These are phyloP conservation scores for Monilinia vaccinii-corymbosi DNA, from an alignment of 2,329 filamentous ascomycete genomes.

Conservation along the genomic window DNA sequence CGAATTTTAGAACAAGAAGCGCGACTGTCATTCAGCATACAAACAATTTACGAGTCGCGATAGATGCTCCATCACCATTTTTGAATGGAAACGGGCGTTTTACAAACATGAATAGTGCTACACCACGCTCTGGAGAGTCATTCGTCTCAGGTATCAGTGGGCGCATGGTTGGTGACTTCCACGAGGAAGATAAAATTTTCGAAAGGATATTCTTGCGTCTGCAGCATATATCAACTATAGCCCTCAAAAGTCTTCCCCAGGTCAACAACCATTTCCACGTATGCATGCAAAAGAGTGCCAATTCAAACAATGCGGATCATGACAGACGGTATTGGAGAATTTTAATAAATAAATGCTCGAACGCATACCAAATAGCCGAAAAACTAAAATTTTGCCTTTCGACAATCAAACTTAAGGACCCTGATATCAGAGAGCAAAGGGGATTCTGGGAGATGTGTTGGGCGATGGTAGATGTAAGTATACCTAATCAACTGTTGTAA, in stretches of 20 bases:
- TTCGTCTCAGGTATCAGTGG: slow-evolving; percentile 46
- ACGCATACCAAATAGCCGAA: slow-evolving; percentile 65
- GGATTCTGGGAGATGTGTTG: slow-evolving; percentile 65
- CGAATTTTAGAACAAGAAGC: slow-evolving; percentile 27
- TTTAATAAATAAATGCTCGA: slow-evolving; percentile 62
- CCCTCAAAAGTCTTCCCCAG: slow-evolving; percentile 60
- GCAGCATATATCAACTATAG: slow-evolving; percentile 62
- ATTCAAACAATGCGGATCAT: slow-evolving; percentile 48
- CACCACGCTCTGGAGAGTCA: slow-evolving; percentile 74
- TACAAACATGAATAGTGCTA: slow-evolving; percentile 42
- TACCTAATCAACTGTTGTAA: not conserved
- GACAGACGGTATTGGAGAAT: slow-evolving; percentile 58
- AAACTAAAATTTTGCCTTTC: slow-evolving; percentile 64
- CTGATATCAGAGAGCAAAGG: slow-evolving; percentile 56
- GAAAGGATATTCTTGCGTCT: slow-evolving; percentile 75
- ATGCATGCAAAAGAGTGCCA: slow-evolving; percentile 54
- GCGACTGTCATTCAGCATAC: slow-evolving; percentile 28
- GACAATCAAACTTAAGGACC: slow-evolving; percentile 76
- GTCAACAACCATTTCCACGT: slow-evolving; percentile 58
- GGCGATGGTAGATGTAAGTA: slow-evolving; percentile 49
- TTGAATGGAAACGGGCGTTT: slow-evolving; percentile 43
- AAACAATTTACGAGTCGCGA: slow-evolving; percentile 42
- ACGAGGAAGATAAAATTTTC: slow-evolving; percentile 72
- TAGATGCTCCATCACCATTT: slow-evolving; percentile 42
- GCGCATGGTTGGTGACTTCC: slow-evolving; percentile 42